Base-by-base conservation (phyloP, 2,329 filamentous ascomycete species). In the Aspergillus eucalypticola region DNA sequence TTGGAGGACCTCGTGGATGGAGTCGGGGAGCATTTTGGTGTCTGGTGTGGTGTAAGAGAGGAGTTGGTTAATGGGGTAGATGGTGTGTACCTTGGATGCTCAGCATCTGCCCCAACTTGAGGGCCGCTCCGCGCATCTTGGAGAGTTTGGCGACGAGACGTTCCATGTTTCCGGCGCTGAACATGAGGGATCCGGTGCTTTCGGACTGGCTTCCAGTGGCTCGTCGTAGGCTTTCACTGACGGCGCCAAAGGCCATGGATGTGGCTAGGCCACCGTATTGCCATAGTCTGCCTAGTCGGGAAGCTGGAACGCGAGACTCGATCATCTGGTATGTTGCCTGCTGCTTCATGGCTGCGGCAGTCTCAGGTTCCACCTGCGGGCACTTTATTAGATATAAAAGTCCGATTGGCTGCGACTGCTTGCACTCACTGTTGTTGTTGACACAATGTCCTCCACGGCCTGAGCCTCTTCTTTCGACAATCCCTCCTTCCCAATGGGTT, bases 91-190 rank as follows among this genome's bases (percentile, higher is more conserved):
- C 83, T 81, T 99, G 95, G 72, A 99, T 95, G 75, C 92, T 97
- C 83, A 99, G 90, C 90, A 98, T 95, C 79, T 99, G 95, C 0
- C 95, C 96, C 25, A 99, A 79, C 79, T 99, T 99, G 44, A 99
- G 82, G n/a, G 95, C 95, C 5, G 95, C 96, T 39, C 95, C 95
- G 70, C 95, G 87, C 95, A 99, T 99, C 21, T 91, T 90, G 3
- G 94, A 98, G 2, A 99, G 84, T 76, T 96, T 97, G 5, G 91
- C 84, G 1, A 99, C 95, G 8, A 99, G 84, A 51, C 96, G 86
- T 73, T 98, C 93, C 85, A 98, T 92, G 71, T 99, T 99, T 8
- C 83, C 88, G 5, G 91, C 85, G 75, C 91, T 98, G 59, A 99
- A 85, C 79, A 99, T 87, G 8, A 96, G 81, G 1, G 93, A 96